These are phyloP conservation scores for Cicer pinnatifidum DNA, from an alignment of 306 rosid genomes.

Conservation along the genomic window DNA sequence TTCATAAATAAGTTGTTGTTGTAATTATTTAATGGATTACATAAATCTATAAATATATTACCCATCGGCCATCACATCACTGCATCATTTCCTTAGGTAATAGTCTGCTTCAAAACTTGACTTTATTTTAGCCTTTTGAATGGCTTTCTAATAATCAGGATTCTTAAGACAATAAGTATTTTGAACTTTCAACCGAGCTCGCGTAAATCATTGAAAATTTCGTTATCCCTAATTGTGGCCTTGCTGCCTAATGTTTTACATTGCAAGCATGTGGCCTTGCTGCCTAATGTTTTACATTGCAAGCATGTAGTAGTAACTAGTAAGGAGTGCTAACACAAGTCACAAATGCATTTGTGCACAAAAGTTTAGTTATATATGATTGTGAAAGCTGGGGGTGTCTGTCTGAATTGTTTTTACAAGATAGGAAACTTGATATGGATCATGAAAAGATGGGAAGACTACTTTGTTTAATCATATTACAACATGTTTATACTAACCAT, in stretches of 20 bases:
- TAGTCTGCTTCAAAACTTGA: conserved; percentile 25
- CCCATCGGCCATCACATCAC: not conserved
- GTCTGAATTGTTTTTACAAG: conserved; percentile 31
- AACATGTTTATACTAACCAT: not conserved
- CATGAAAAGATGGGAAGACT: not conserved
- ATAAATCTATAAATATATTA: conserved; percentile 13
- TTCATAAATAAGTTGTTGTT: not conserved
- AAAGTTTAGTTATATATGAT: conserved; percentile 10
- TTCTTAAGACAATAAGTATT: conserved; percentile 22
- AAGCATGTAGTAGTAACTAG: not conserved
- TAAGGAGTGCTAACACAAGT: conserved; percentile 15
- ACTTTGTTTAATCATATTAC: conserved; percentile 1
- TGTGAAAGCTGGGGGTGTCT: conserved; percentile 16
- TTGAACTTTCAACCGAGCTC: not conserved
- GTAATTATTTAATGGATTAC: not conserved
- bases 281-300: not conserved
- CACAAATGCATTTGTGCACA: not conserved
- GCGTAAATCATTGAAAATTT: conserved; percentile 24
- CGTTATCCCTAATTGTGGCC: not conserved
- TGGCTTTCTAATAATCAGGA: conserved; percentile 30
- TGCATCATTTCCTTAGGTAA: conserved; percentile 8
- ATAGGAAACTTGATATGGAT: conserved; percentile 21
- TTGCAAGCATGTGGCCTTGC: no score
- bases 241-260: not conserved
- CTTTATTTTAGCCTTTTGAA: conserved; percentile 32